Evolutionary conservation across 345 rosid species (phyloP), one percentile per base, ranked within the genome.

Genomic region (Gossypium raimondii): DNA sequence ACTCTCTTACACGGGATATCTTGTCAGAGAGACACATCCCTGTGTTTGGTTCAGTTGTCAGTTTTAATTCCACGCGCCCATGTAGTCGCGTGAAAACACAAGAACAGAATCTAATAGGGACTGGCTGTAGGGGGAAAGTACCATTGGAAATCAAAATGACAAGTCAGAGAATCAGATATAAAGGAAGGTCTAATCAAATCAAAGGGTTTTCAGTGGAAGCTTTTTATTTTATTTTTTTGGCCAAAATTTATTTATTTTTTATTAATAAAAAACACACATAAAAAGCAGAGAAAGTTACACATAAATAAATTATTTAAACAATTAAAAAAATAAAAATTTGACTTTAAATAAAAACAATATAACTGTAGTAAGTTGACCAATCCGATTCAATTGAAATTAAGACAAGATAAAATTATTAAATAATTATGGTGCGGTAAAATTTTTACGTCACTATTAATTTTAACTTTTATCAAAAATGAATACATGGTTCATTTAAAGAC

Each of bases 401-500:
- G 41, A 4, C 1, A 34, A 34, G 1, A 5, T 34, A 5, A 34
- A 34, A 34, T 34, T 29, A 34, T 34, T 5, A 5, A 4, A 3
- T 29, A 0, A 29, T 29, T 0, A 0, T 29, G 38, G 1, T 29
- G 4, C 4, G 0, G 0, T 3, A 0, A 29, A 29, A 29, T 3
- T 29, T 29, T 27, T 29, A 4, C 0, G 0, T 0, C 4, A 29
- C 0, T 4, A 0, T 0, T 29, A 29, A 29, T 29, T 34, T 34
- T 34, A 34, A 34, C 0, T 0, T 0, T 34, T 34, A 34, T 34
- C 0, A 0, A 0, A 29, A 29, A 29, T 29, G 4, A 29, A 29
- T 0, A 0, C 4, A 29, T 0, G 0, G 0, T 4, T 0, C 0
- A 0, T 34, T 0, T 0, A 34, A 34, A 34, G 4, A 29, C 0